A percentile compares a stretch with the other conserved stretches of the same genome.
Evolutionary conservation across 2,329 filamentous ascomycete species (phyloP).

Genomic region (Phyllachora maydis): DNA sequence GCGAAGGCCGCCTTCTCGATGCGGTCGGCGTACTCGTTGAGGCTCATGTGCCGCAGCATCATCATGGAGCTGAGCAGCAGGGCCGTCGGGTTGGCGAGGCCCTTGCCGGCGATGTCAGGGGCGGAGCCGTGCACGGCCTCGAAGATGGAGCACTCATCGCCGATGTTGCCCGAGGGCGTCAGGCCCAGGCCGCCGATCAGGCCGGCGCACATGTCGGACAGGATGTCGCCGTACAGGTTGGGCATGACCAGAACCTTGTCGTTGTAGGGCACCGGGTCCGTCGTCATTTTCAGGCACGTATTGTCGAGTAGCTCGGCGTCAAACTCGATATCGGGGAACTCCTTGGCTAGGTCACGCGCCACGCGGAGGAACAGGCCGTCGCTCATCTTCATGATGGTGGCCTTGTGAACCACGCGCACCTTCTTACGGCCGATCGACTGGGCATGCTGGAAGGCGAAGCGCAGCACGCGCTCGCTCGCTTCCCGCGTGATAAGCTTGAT

Average conservation of each 20-base stretch:
- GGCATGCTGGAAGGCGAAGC: constrained; percentile 97
- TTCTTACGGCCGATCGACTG: constrained; percentile 84
- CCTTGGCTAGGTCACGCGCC: constrained; percentile 71
- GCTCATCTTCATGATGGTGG: constrained; percentile 99
- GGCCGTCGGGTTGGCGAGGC: constrained; percentile 90
- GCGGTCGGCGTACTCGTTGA: constrained; percentile 61
- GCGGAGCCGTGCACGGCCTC: constrained; percentile 97
- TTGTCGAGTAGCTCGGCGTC: constrained; percentile 97
- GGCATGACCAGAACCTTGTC: constrained; percentile 98
- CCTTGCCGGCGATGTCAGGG: constrained; percentile 90
- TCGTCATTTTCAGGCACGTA: constrained; percentile 97
- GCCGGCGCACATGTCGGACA: constrained; percentile 98
- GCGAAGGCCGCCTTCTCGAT: constrained; percentile 94
- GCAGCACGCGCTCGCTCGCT: constrained; percentile 84
- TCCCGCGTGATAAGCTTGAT: constrained; percentile 98
- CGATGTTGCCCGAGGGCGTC: constrained; percentile 95
- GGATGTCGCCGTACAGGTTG: constrained; percentile 98
- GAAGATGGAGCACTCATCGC: constrained; percentile 98
- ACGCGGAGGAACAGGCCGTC: constrained; percentile 94
- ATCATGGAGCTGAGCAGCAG: constrained; percentile 92
- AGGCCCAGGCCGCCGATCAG: constrained; percentile 94
- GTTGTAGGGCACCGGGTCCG: constrained; percentile 90
- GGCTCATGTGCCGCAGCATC: constrained; percentile 98
- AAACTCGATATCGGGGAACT: constrained; percentile 90
- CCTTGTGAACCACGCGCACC: constrained; percentile 97